A percentile compares a stretch with the other conserved stretches of the same genome.
Conservation (phyloP, 352 stramenopile genomes). For the Achlya hypogyna region DNA sequence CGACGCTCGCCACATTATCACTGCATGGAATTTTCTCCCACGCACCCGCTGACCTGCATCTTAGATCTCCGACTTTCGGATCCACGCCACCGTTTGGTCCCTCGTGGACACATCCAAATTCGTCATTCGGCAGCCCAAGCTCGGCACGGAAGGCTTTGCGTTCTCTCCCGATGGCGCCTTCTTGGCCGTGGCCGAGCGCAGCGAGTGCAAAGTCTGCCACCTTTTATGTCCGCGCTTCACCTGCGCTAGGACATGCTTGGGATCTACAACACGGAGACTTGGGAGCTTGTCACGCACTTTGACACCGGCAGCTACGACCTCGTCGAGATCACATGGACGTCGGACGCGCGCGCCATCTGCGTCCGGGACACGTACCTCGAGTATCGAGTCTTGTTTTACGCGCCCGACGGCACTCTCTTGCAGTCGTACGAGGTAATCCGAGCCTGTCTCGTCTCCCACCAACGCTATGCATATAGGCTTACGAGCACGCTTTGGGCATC, state of each 20-base stretch:
- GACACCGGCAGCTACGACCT: constrained; percentile 73
- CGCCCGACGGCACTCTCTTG: constrained; percentile 45
- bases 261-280: constrained; percentile 64
- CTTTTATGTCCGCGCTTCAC: background rate
- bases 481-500: constrained; percentile 66
- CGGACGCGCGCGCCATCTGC: constrained; percentile 58
- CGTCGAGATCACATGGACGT: constrained; percentile 54
- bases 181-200: constrained; percentile 56
- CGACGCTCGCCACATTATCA: constrained; percentile 59
- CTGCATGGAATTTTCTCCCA: constrained; percentile 15
- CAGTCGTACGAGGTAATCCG: constrained; percentile 54
- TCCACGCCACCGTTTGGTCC: constrained; percentile 76
- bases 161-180: constrained; percentile 52
- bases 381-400: constrained; percentile 65
- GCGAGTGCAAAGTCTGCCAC: constrained; percentile 58
- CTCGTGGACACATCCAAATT: constrained; percentile 48
- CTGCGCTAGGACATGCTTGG: constrained; percentile 52
- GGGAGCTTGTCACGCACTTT: constrained; percentile 65
- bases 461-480: constrained; percentile 32
- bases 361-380: constrained; percentile 64
- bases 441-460: too few relatives aligned
- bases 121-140: constrained; percentile 57
- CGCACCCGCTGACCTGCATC: background rate
- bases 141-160: constrained; percentile 48
- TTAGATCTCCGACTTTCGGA: constrained; percentile 66